These are phyloP conservation scores for Isoetes taiwanensis DNA, from an alignment of 75 land plant species.

Conservation along the genomic window DNA sequence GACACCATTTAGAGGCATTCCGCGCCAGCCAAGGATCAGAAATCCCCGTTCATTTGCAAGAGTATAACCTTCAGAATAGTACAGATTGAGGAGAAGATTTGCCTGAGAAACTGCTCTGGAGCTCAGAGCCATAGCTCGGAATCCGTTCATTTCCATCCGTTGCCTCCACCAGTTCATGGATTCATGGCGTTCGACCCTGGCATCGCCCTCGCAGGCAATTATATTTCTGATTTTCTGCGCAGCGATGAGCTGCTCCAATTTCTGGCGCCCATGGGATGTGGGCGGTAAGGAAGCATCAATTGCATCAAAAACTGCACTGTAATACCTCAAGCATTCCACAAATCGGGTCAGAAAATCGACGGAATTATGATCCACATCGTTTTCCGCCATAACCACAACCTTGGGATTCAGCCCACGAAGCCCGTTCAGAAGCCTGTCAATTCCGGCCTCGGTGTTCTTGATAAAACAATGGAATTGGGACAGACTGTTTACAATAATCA, in stretches of 20 bases:
- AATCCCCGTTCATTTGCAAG: not conserved
- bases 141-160: not conserved
- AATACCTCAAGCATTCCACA: not conserved
- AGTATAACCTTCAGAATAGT: not conserved
- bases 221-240: slow-evolving; percentile 1
- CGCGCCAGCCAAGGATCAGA: slow-evolving; percentile 3
- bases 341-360: slow-evolving; percentile 13
- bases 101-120: not conserved
- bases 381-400: slow-evolving; percentile 10
- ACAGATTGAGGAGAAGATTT: not conserved
- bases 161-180: not conserved
- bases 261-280: not conserved
- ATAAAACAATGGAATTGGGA: not conserved
- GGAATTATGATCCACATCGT: slow-evolving; percentile 3
- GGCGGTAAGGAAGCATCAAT: not conserved
- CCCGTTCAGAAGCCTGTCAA: slow-evolving; percentile 23
- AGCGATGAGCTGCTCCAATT: not conserved
- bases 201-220: slow-evolving; percentile 22
- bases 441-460: not conserved
- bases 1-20: slow-evolving; percentile 4
- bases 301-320: not conserved
- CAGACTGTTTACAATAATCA: not conserved
- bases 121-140: slow-evolving; percentile 2
- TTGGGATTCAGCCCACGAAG: not conserved
- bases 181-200: slow-evolving; percentile 23